phyloP scores from a whole-genome alignment of 2,329 filamentous ascomycete genomes.

The Cercospora janseana region DNA sequence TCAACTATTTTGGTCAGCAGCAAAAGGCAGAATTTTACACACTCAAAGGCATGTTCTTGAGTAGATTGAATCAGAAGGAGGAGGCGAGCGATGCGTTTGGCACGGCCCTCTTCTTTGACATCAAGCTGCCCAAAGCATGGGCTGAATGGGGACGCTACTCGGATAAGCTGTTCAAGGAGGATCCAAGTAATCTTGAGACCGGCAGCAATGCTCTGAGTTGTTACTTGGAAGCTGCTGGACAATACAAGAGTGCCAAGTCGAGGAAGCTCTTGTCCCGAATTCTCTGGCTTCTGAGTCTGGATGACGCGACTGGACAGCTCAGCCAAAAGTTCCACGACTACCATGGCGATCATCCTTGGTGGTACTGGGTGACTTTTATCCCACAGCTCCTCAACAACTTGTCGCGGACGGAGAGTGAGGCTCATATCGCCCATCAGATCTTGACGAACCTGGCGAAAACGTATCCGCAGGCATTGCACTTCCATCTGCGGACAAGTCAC shows the following conservation, averaged over 20 bases:
- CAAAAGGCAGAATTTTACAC: constrained; percentile 99
- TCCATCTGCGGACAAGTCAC: constrained; percentile 85
- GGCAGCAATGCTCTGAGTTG: constrained; percentile 92
- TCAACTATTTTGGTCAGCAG: constrained; percentile 93
- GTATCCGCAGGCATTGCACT: constrained; percentile 92
- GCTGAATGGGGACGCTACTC: constrained; percentile 99
- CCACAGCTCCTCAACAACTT: constrained; percentile 91
- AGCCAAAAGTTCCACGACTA: constrained; percentile 89
- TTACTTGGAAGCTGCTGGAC: constrained; percentile 90
- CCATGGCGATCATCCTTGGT: constrained; percentile 94
- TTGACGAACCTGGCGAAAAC: constrained; percentile 91
- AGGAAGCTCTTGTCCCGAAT: constrained; percentile 90
- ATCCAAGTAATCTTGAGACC: constrained; percentile 74
- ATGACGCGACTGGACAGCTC: constrained; percentile 80
- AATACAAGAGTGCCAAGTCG: constrained; percentile 96
- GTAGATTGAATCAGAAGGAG: constrained; percentile 84
- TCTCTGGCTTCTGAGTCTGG: constrained; percentile 90
- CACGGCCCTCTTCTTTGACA: constrained; percentile 91
- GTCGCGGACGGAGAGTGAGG: constrained; percentile 74
- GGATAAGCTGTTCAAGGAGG: constrained; percentile 91
- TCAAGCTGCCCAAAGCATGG: constrained; percentile 94
- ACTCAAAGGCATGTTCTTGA: constrained; percentile 97
- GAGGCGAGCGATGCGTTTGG: constrained; percentile 94
- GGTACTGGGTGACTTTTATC: constrained; percentile 99
- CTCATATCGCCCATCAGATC: constrained; percentile 78